Evolutionary conservation across 768 basidiomycete species (phyloP), one percentile per base, ranked within the genome.

Genomic region (Boletus patriciae): DNA sequence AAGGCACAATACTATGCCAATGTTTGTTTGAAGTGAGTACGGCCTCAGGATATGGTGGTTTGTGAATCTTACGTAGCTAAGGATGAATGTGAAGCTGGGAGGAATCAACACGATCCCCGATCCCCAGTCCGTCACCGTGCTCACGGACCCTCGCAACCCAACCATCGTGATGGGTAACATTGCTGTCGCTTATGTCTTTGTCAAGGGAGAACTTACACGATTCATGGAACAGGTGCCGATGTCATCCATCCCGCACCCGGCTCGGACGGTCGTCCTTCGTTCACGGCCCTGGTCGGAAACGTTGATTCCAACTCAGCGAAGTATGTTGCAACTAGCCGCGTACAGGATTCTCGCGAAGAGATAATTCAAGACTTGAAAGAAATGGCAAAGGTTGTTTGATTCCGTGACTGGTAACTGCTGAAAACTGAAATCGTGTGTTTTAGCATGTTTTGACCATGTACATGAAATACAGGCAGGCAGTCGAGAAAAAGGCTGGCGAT

Each of bases 211-310:
- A 18, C 37, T 65, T n/a, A 61, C 27, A 47, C 42, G 8, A 21
- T 49, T 54, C 15, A 13, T 53, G 31, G 7, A 45, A 45, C 29
- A 88, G 86, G 88, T 59, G 90, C 90, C 18, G 90, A 92, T 68
- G 89, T 90, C 29, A 89, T 90, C 40, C 90, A 93, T 63, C 90
- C 92, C 10, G 81, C 89, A 8, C 90, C 92, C 19, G 90, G 90
- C 10, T 81, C 88, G 0, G 82, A 80, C n/a, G 88, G 85, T 18
- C 82, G 85, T 4, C 92, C 92, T 1, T 93, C 91, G 0, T 92
- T 89, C 68, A 88, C 91, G 0, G 79, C 90, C 7, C 75, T 94
- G 7, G 91, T 93, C 18, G 90, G 81, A 31, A 93, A 86, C 59
- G 84, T 94, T 29, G 92, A 94, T 67, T 82, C 82, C 0, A 82